phyloP scores from a whole-genome alignment of 2,329 filamentous ascomycete genomes.

The Incumbomyces delicatus region DNA sequence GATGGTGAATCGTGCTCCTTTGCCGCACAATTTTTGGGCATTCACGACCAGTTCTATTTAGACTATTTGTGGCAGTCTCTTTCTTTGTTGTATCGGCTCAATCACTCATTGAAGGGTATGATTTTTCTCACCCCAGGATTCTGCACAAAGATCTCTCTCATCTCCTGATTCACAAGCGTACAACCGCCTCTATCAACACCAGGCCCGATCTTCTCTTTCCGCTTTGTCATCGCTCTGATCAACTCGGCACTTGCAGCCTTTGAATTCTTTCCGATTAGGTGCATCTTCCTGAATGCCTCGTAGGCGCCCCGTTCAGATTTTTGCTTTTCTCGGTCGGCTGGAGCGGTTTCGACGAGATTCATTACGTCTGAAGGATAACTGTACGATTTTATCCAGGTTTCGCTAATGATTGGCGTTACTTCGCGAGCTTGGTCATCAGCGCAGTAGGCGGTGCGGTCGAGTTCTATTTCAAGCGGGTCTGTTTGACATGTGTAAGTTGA shows the following conservation, averaged over 20 bases:
- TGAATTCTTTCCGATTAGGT: conserved; percentile 24
- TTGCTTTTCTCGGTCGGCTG: background rate
- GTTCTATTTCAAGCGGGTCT: conserved; percentile 8
- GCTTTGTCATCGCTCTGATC: conserved; percentile 36
- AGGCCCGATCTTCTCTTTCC: conserved; percentile 43
- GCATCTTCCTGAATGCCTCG: conserved; percentile 33
- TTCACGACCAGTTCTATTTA: too few species aligned
- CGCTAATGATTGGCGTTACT: conserved; percentile 2
- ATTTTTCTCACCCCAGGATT: conserved; percentile 36
- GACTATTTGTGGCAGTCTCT: too few species aligned
- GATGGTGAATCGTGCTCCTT: too few species aligned
- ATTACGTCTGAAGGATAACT: conserved; percentile 23
- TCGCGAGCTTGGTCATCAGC: background rate
- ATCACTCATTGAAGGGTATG: too few species aligned
- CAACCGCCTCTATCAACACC: conserved; percentile 45
- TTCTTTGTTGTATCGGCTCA: too few species aligned
- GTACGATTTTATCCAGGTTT: conserved; percentile 12
- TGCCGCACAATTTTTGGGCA: too few species aligned
- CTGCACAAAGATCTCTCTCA: conserved; percentile 41
- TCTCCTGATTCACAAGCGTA: conserved; percentile 43
- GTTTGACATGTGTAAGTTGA: conserved; percentile 18
- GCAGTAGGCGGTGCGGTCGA: conserved; percentile 13
- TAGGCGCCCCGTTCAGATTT: conserved; percentile 26
- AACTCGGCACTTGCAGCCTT: conserved; percentile 29
- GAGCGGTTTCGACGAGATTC: conserved; percentile 22